Conservation (phyloP, 345 rosid species). For the Litchi chinensis region DNA sequence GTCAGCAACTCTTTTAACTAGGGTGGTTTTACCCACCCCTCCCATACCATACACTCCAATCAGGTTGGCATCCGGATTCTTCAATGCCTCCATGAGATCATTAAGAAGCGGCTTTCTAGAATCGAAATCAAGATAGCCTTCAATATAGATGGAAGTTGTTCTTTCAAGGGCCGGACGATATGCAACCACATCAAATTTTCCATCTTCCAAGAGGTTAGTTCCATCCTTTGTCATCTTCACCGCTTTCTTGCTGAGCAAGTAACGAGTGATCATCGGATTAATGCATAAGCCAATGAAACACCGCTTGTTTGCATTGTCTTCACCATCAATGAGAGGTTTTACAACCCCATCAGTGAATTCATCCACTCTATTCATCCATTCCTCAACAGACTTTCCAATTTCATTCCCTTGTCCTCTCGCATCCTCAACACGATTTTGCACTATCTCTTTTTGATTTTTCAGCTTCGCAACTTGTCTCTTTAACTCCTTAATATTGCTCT, state of each 20-base stretch:
- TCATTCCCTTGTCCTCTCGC: constrained; percentile 5
- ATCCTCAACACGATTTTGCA: neutral
- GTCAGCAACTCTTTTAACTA: too few species aligned
- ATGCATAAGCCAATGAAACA: neutral
- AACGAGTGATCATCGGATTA: neutral
- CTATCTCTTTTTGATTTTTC: neutral
- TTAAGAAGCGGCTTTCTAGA: neutral
- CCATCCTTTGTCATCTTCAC: neutral
- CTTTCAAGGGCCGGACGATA: neutral
- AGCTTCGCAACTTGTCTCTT: neutral
- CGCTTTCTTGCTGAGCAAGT: neutral
- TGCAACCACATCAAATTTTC: neutral
- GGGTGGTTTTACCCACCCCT: too few species aligned
- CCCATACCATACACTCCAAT: too few species aligned
- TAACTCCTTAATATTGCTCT: constrained; percentile 7
- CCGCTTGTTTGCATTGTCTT: neutral
- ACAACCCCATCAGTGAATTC: too few species aligned
- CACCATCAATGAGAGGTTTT: too few species aligned
- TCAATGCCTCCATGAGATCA: neutral
- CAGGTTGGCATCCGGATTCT: neutral
- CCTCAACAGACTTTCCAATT: neutral
- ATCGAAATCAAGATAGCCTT: neutral
- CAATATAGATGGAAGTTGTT: neutral
- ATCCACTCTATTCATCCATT: neutral
- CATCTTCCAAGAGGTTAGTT: neutral